These are phyloP conservation scores for Anthracocystis setariae DNA, from an alignment of 1,284 basidiomycete genomes.

Conservation along the genomic window DNA sequence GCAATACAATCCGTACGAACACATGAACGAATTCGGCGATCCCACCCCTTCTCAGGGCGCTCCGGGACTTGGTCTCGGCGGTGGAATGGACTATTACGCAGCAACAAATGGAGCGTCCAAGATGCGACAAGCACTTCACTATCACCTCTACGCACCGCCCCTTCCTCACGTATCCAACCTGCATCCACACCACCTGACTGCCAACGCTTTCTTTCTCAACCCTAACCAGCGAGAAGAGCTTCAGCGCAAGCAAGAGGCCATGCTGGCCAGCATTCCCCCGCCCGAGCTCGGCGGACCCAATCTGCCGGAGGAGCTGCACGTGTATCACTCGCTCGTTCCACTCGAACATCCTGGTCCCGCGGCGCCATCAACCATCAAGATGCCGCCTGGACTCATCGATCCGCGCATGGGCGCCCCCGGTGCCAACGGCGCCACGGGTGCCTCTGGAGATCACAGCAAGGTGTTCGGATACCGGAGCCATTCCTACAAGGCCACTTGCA, in stretches of 20 bases:
- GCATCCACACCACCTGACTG: slow-evolving; percentile 70
- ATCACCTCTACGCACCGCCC: slow-evolving; percentile 84
- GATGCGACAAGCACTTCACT: slow-evolving; percentile 75
- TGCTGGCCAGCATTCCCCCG: slow-evolving; percentile 70
- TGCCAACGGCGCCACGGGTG: slow-evolving; percentile 51
- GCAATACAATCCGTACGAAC: slow-evolving; percentile 57
- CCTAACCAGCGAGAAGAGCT: slow-evolving; percentile 80
- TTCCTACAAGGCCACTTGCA: slow-evolving; percentile 83
- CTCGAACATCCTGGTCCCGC: slow-evolving; percentile 72
- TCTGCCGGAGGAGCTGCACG: slow-evolving; percentile 87
- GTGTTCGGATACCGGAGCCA: slow-evolving; percentile 76
- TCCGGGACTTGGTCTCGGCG: slow-evolving; percentile 39
- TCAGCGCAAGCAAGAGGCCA: slow-evolving; percentile 81
- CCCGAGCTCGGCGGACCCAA: slow-evolving; percentile 70
- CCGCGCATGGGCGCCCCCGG: slow-evolving; percentile 56
- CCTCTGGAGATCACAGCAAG: slow-evolving; percentile 60
- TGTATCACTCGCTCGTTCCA: slow-evolving; percentile 86
- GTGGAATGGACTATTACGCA: slow-evolving; percentile 47
- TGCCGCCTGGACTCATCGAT: slow-evolving; percentile 50
- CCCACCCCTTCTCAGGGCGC: slow-evolving; percentile 34
- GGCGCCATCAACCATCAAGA: slow-evolving; percentile 28
- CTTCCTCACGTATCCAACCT: slow-evolving; percentile 72
- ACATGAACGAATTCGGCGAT: slow-evolving; percentile 60
- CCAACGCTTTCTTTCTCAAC: slow-evolving; percentile 75
- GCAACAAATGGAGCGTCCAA: slow-evolving; percentile 40